phyloP scores from a whole-genome alignment of 331 rosid species.

The Rosa hybrid region DNA sequence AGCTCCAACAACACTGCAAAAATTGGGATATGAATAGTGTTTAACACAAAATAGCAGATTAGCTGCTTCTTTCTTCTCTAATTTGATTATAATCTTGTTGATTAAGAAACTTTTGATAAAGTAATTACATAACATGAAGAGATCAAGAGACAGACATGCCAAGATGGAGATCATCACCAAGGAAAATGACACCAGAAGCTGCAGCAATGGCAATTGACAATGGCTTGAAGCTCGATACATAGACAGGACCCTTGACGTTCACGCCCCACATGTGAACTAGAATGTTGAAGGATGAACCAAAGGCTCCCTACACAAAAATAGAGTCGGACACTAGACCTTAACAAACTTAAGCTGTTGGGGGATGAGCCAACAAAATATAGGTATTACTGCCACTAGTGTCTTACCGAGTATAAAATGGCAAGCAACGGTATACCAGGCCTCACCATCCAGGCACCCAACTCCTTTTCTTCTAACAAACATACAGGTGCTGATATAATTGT shows the following conservation, averaged over 20 bases:
- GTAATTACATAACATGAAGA: no score
- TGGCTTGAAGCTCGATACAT: slow-evolving; percentile 65
- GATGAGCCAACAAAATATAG: no score
- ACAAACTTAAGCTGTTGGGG: not conserved
- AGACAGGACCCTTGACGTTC: slow-evolving; percentile 76
- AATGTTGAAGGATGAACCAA: slow-evolving; percentile 35
- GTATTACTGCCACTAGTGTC: not conserved
- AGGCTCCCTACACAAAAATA: slow-evolving; percentile 29
- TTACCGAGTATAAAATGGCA: slow-evolving; percentile 57
- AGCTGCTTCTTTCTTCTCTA: no score
- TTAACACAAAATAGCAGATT: not conserved
- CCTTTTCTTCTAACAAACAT: slow-evolving; percentile 50
- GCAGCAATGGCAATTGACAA: slow-evolving; percentile 67
- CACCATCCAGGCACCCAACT: slow-evolving; percentile 53
- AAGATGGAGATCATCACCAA: slow-evolving; percentile 60
- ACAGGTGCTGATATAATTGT: slow-evolving; percentile 50
- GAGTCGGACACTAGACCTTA: not conserved
- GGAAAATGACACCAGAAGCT: slow-evolving; percentile 50
- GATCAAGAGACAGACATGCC: slow-evolving; percentile 38
- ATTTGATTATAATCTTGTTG: no score
- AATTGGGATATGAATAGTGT: not conserved
- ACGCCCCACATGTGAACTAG: slow-evolving; percentile 60
- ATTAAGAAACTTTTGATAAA: no score
- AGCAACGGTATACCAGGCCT: slow-evolving; percentile 46
- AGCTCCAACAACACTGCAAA: slow-evolving; percentile 64